Conservation (phyloP, 345 rosid genomes). For the Sonneratia alba region DNA sequence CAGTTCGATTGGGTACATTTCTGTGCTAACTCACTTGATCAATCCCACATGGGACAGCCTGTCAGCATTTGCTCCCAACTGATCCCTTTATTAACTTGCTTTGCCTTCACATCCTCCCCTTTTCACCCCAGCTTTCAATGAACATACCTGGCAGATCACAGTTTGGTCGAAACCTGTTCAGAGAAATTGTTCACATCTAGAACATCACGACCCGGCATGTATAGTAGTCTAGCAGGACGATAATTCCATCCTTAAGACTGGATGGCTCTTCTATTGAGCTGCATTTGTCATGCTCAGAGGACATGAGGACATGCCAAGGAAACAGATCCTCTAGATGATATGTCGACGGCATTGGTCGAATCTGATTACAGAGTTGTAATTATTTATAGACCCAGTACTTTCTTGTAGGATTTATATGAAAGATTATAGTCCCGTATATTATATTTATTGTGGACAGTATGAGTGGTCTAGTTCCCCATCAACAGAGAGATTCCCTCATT, state of each 20-base stretch:
- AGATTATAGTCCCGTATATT: no score
- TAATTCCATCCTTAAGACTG: no score
- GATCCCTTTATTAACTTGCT: not conserved
- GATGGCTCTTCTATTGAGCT: no score
- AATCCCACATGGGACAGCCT: slow-evolving; percentile 10
- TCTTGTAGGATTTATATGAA: not conserved
- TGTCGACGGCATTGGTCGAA: not conserved
- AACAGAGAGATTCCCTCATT: not conserved
- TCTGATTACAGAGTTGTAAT: not conserved
- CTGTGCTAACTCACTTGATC: slow-evolving; percentile 12
- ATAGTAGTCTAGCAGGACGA: no score
- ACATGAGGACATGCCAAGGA: no score
- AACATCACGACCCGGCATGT: no score
- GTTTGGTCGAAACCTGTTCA: no score
- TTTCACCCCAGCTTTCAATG: not conserved
- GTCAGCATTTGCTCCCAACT: not conserved
- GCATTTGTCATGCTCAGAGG: no score
- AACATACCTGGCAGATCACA: not conserved
- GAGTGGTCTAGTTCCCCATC: not conserved
- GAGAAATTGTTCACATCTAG: no score
- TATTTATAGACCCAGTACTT: not conserved
- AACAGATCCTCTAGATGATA: no score
- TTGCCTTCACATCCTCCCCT: not conserved
- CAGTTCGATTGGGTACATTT: slow-evolving; percentile 58
- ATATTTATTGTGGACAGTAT: no score